These are phyloP conservation scores for Morella rubra DNA, from an alignment of 306 rosid genomes.

Conservation along the genomic window DNA sequence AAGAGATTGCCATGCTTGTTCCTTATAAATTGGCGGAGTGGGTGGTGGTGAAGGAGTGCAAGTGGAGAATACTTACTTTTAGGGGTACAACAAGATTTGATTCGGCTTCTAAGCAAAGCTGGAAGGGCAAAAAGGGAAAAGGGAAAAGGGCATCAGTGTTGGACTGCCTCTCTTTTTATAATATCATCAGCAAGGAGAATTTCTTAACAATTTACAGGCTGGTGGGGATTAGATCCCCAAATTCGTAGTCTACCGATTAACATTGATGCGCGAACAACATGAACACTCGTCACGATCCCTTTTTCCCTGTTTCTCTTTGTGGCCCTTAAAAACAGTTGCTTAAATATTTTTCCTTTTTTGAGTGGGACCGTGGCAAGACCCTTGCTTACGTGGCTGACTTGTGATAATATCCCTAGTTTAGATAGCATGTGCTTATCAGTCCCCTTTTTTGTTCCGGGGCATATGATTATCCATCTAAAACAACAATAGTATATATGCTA, in stretches of 20 bases:
- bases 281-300: not conserved
- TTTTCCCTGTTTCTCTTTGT: not conserved
- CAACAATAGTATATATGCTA: not conserved
- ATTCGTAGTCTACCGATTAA: conserved; percentile 36
- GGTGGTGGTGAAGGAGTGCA: conserved; percentile 34
- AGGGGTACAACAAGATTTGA: conserved; percentile 37
- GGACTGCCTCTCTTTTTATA: conserved; percentile 3
- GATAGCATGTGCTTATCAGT: not conserved
- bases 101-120: conserved; percentile 35
- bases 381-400: conserved; percentile 40
- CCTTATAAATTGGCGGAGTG: conserved; percentile 48
- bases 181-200: conserved; percentile 33
- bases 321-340: conserved; percentile 20
- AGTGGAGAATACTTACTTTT: conserved; percentile 48
- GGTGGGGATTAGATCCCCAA: conserved; percentile 70
- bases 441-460: too few relatives aligned
- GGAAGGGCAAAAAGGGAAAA: conserved; percentile 20
- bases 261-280: conserved; percentile 44
- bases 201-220: conserved; percentile 42
- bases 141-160: conserved; percentile 14
- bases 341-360: conserved; percentile 43
- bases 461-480: not conserved
- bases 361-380: conserved; percentile 19
- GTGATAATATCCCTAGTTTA: conserved; percentile 32
- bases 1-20: conserved; percentile 26